Conservation (phyloP, 1,284 basidiomycete genomes). For the Exobasidium cylindrosporum region DNA sequence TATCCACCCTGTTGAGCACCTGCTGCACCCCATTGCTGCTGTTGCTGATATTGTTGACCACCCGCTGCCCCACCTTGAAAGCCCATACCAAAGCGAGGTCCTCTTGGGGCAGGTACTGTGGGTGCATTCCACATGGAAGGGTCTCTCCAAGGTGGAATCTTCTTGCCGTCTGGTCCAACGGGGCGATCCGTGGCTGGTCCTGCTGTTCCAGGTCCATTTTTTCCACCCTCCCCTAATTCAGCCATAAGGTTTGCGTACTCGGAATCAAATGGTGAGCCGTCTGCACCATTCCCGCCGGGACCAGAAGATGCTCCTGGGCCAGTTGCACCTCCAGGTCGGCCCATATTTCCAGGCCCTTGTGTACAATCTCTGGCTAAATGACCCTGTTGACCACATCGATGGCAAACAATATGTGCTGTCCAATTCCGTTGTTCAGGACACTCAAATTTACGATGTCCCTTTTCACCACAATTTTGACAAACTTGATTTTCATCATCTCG, state of each 20-base stretch:
- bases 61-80: neutral
- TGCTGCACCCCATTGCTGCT: conserved; percentile 21
- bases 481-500: conserved; percentile 99
- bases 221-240: conserved; percentile 84
- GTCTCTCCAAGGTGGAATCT: conserved; percentile 54
- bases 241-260: conserved; percentile 98
- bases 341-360: conserved; percentile 24
- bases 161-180: conserved; percentile 45
- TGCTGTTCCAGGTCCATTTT: conserved; percentile 46
- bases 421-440: conserved; percentile 53
- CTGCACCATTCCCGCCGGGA: conserved; percentile 7
- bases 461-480: conserved; percentile 94
- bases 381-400: conserved; percentile 51
- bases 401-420: conserved; percentile 51
- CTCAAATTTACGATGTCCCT: conserved; percentile 62
- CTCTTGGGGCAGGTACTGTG: conserved; percentile 17
- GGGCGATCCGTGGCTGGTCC: conserved; percentile 18
- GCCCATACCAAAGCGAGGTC: conserved; percentile 9
- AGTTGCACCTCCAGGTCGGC: conserved; percentile 50
- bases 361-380: conserved; percentile 53
- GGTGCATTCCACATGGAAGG: conserved; percentile 49
- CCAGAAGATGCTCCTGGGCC: conserved; percentile 12
- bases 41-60: neutral
- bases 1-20: conserved; percentile 14
- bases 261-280: conserved; percentile 71